phyloP scores from a whole-genome alignment of 2,329 filamentous ascomycete genomes.

The Cadophora malorum region DNA sequence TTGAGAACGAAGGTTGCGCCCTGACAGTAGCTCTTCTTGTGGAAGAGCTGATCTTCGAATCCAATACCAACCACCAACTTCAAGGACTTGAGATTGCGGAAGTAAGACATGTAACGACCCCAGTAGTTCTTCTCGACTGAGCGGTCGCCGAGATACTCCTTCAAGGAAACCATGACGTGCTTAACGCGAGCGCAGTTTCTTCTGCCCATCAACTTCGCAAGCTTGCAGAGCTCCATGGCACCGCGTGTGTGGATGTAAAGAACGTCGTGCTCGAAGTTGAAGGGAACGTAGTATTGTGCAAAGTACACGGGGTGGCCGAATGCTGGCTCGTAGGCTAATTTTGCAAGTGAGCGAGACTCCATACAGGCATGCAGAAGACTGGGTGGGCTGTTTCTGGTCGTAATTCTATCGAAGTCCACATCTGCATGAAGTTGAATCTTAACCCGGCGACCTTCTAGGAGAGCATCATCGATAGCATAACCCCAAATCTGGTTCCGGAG shows the following conservation, averaged over 20 bases:
- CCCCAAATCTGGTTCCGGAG: slow-evolving; percentile 30
- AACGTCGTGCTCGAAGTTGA: slow-evolving; percentile 30
- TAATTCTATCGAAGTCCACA: background rate
- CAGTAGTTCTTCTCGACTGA: background rate
- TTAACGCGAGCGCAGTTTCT: slow-evolving; percentile 18
- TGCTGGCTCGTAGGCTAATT: background rate
- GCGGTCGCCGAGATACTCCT: slow-evolving; percentile 18
- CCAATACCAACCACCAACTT: slow-evolving; percentile 16
- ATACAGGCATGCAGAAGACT: slow-evolving; percentile 12
- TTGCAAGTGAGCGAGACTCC: slow-evolving; percentile 17
- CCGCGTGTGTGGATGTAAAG: slow-evolving; percentile 28
- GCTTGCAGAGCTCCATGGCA: slow-evolving; percentile 12
- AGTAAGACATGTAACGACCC: slow-evolving; percentile 6
- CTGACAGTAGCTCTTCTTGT: background rate
- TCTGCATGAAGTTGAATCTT: slow-evolving; percentile 12
- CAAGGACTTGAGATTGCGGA: slow-evolving; percentile 1
- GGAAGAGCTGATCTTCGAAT: background rate
- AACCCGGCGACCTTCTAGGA: background rate
- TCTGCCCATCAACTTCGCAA: slow-evolving; percentile 6
- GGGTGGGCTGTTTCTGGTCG: background rate
- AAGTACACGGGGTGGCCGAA: background rate
- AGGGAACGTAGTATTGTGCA: background rate
- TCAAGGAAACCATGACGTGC: slow-evolving; percentile 21
- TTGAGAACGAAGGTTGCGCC: background rate
- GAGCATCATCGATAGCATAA: slow-evolving; percentile 10